A percentile compares a stretch with the other conserved stretches of the same genome.
Evolutionary conservation across 1,284 basidiomycete species (phyloP).

Genomic region (Naganishia liquefaciens): DNA sequence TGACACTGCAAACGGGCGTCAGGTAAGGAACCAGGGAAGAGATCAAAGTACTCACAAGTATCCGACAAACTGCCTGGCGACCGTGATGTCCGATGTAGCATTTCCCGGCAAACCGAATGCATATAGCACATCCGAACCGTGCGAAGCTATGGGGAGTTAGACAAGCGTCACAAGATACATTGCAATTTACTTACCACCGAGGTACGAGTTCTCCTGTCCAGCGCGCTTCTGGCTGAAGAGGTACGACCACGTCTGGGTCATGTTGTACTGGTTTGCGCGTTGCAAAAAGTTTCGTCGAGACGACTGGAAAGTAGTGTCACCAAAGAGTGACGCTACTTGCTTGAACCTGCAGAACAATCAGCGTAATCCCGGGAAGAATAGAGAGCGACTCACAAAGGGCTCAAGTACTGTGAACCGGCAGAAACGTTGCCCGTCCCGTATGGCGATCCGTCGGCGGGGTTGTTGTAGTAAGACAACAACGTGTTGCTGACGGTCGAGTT

Average conservation of each 20-base stretch:
- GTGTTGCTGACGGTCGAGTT: slow-evolving; percentile 31
- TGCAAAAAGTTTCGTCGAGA: slow-evolving; percentile 41
- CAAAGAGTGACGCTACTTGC: slow-evolving; percentile 40
- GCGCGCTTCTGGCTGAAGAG: slow-evolving; percentile 39
- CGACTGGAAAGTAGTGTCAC: slow-evolving; percentile 44
- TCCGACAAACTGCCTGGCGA: slow-evolving; percentile 41
- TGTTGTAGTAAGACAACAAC: slow-evolving; percentile 41
- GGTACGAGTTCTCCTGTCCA: slow-evolving; percentile 25
- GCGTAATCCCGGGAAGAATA: background rate
- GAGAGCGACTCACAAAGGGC: slow-evolving; percentile 24
- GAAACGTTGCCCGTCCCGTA: slow-evolving; percentile 49
- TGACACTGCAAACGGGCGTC: slow-evolving; percentile 35
- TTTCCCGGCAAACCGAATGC: slow-evolving; percentile 37
- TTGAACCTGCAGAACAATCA: slow-evolving; percentile 37
- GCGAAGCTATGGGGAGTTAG: slow-evolving; percentile 34
- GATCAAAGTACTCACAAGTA: slow-evolving; percentile 43
- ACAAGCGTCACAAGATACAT: background rate
- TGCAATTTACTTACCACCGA: slow-evolving; percentile 38
- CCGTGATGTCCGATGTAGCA: slow-evolving; percentile 36
- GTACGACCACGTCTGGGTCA: slow-evolving; percentile 44
- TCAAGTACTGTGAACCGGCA: slow-evolving; percentile 37
- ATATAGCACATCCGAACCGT: slow-evolving; percentile 41
- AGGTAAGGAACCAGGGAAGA: background rate
- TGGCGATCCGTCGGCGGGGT: slow-evolving; percentile 45
- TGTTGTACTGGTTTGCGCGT: slow-evolving; percentile 38